Evolutionary conservation across 495 filamentous ascomycete genomes (phyloP).

Genomic region (Darksidea phi): DNA sequence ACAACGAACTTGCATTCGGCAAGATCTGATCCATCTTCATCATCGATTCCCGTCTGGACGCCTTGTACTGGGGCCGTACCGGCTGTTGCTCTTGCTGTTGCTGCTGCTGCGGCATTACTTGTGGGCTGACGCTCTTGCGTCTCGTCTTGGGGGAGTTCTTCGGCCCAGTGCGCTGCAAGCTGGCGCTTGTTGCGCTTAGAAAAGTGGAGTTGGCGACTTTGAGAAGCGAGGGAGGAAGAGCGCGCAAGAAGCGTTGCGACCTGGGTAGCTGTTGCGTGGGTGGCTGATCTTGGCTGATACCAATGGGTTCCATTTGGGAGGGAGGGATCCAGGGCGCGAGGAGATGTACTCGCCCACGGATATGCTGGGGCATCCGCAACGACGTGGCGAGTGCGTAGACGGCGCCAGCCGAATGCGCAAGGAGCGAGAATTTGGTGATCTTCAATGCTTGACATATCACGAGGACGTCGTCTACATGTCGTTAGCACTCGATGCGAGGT

Average conservation of each 20-base stretch:
- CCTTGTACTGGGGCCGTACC: constrained; percentile 21
- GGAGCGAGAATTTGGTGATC: constrained; percentile 93
- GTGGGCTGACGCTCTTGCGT: constrained; percentile 25
- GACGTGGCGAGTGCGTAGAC: constrained; percentile 97
- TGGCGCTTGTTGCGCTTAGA: constrained; percentile 87
- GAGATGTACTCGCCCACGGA: constrained; percentile 91
- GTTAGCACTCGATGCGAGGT: constrained; percentile 13
- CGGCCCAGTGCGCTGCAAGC: constrained; percentile 78
- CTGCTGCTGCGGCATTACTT: constrained; percentile 41
- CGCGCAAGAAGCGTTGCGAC: constrained; percentile 84
- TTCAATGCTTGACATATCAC: constrained; percentile 90
- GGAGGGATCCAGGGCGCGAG: constrained; percentile 98
- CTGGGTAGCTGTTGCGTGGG: constrained; percentile 85
- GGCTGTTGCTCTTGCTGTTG: constrained; percentile 28
- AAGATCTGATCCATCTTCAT: constrained; percentile 46
- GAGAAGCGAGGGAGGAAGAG: constrained; percentile 85
- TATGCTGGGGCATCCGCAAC: constrained; percentile 91
- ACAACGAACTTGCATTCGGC: constrained; percentile 36
- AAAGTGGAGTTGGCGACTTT: constrained; percentile 94
- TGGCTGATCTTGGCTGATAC: constrained; percentile 69
- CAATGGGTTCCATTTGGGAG: constrained; percentile 82
- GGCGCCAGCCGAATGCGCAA: constrained; percentile 96
- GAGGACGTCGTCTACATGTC: constrained; percentile 76
- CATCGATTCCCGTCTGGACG: constrained; percentile 40
- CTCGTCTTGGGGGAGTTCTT: constrained; percentile 56